Conservation (phyloP, 139 green algal genomes). For the Picochlorum costavermella region DNA sequence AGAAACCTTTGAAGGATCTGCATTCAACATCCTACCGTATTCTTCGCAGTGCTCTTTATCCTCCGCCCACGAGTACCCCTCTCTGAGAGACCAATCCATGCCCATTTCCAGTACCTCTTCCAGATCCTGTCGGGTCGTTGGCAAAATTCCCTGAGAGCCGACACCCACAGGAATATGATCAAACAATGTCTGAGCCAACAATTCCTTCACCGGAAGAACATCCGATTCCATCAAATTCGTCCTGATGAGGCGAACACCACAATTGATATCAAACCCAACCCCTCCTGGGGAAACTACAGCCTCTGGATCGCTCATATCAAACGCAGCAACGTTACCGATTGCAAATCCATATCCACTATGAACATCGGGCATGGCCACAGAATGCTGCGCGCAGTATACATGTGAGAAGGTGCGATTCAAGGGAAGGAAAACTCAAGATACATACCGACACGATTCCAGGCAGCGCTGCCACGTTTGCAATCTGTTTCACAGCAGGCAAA, state of each 20-base stretch:
- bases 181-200: conserved; percentile 72
- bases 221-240: conserved; percentile 79
- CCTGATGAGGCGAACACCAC: conserved; percentile 75
- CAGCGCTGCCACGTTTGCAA: conserved; percentile 81
- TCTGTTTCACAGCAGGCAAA: conserved; percentile 79
- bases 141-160: conserved; percentile 76
- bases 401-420: not conserved
- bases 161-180: conserved; percentile 92
- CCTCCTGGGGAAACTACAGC: conserved; percentile 79
- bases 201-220: conserved; percentile 59
- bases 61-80: conserved; percentile 77
- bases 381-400: conserved; percentile 32
- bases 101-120: conserved; percentile 77
- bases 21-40: conserved; percentile 78
- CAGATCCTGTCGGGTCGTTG: conserved; percentile 64
- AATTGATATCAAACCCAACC: conserved; percentile 86
- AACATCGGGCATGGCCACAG: conserved; percentile 81
- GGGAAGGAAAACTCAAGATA: not conserved
- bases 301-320: conserved; percentile 73
- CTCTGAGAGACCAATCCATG: conserved; percentile 75
- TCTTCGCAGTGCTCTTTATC: conserved; percentile 92
- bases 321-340: conserved; percentile 89
- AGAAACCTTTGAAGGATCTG: conserved; percentile 69
- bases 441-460: conserved; percentile 73
- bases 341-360: conserved; percentile 87